Conservation (phyloP, 1,284 basidiomycete species). For the Cutaneotrichosporon spelunceum region DNA sequence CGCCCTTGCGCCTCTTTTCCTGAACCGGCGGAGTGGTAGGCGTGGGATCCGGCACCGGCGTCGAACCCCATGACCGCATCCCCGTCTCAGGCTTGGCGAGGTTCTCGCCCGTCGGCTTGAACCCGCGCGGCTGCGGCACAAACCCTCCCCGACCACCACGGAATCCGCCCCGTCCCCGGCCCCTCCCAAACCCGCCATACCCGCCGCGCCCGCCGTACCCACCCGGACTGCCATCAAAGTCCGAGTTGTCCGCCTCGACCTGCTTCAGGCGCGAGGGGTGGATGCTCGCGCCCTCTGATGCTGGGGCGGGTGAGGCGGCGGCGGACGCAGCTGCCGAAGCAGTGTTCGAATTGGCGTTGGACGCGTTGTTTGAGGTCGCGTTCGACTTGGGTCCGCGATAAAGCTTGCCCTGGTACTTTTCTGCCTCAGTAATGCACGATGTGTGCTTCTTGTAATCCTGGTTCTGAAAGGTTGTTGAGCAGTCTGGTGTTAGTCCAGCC, state of each 20-base stretch:
- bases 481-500: constrained; percentile 56
- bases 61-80: constrained; percentile 49
- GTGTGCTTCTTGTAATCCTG: constrained; percentile 77
- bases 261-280: constrained; percentile 40
- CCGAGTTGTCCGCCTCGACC: constrained; percentile 1
- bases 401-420: constrained; percentile 82
- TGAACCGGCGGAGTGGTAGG: not conserved
- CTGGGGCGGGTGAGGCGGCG: constrained; percentile 20
- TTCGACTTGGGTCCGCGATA: constrained; percentile 61
- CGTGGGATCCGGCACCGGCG: constrained; percentile 25
- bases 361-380: not conserved
- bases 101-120: constrained; percentile 37
- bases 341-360: not conserved
- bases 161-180: constrained; percentile 18
- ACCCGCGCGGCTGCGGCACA: not conserved
- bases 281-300: constrained; percentile 26
- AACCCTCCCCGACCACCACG: constrained; percentile 12
- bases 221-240: not conserved
- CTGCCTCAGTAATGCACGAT: constrained; percentile 78
- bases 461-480: constrained; percentile 71
- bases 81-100: constrained; percentile 29
- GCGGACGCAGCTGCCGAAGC: constrained; percentile 13
- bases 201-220: not conserved
- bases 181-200: not conserved
- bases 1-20: constrained; percentile 45